Percentiles rank a stretch among this genome's conserved stretches.
Evolutionary conservation across 2,329 filamentous ascomycete species (phyloP).

Genomic region (Dactylellina cionopaga): DNA sequence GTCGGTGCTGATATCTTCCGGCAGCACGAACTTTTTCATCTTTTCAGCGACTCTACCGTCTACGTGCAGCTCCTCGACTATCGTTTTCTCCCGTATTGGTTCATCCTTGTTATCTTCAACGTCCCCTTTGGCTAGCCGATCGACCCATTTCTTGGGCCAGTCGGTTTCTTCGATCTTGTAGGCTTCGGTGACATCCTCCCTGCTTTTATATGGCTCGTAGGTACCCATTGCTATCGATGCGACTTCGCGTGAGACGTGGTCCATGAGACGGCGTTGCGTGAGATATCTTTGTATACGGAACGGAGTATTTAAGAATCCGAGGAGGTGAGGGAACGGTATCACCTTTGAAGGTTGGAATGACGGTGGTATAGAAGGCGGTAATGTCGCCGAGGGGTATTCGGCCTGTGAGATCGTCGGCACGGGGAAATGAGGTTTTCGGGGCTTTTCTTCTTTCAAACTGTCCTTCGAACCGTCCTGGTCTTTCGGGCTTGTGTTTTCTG

Average conservation of each 20-base stretch:
- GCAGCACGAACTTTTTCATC: slow-evolving; percentile 53
- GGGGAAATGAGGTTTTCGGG: slow-evolving; percentile 71
- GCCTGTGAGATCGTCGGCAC: slow-evolving; percentile 77
- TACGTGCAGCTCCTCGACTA: slow-evolving; percentile 41
- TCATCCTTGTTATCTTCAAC: slow-evolving; percentile 47
- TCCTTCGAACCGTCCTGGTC: slow-evolving; percentile 56
- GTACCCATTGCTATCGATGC: slow-evolving; percentile 80
- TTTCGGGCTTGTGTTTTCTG: slow-evolving; percentile 55
- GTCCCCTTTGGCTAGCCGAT: slow-evolving; percentile 15
- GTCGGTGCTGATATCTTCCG: slow-evolving; percentile 31
- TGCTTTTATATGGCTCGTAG: slow-evolving; percentile 63
- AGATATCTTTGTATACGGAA: slow-evolving; percentile 87
- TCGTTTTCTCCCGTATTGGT: slow-evolving; percentile 48
- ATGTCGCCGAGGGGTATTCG: slow-evolving; percentile 74
- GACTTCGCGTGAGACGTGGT: slow-evolving; percentile 85
- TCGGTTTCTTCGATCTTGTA: slow-evolving; percentile 48
- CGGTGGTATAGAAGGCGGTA: slow-evolving; percentile 74
- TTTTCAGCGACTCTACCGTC: slow-evolving; percentile 49
- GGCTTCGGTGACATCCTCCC: slow-evolving; percentile 42
- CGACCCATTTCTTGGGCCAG: slow-evolving; percentile 50
- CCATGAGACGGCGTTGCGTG: slow-evolving; percentile 83
- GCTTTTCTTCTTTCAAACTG: slow-evolving; percentile 65
- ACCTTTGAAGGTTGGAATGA: slow-evolving; percentile 77
- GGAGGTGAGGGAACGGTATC: slow-evolving; percentile 84
- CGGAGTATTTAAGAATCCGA: slow-evolving; percentile 91